Conservation (phyloP, 768 basidiomycete genomes). For the Boletus speciosus region DNA sequence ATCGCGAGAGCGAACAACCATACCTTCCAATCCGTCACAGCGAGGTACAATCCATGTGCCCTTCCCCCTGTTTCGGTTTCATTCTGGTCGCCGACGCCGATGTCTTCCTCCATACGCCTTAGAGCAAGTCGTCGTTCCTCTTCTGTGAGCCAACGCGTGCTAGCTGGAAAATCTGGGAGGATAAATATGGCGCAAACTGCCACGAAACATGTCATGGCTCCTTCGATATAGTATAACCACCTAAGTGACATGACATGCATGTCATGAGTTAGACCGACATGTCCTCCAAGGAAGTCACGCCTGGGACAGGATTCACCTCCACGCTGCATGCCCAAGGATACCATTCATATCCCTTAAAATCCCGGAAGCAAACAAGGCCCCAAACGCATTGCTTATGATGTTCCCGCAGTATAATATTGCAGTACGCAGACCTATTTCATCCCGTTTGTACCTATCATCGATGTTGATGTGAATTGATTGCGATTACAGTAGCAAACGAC, state of each 20-base stretch:
- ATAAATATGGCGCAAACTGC: constrained; percentile 45
- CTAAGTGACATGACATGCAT: constrained; percentile 21
- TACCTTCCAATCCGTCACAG: constrained; percentile 76
- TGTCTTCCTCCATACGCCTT: constrained; percentile 62
- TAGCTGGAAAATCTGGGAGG: constrained; percentile 48
- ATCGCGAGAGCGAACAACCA: constrained; percentile 68
- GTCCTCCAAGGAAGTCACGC: neutral
- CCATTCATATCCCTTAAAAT: constrained; percentile 48
- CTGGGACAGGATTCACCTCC: constrained; percentile 38
- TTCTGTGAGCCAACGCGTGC: constrained; percentile 35
- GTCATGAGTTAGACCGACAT: constrained; percentile 7
- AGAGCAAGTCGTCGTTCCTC: constrained; percentile 46
- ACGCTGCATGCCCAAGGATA: constrained; percentile 46
- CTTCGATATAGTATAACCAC: constrained; percentile 51
- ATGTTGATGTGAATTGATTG: constrained; percentile 23
- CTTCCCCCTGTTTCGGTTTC: constrained; percentile 40
- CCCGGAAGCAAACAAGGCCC: constrained; percentile 46
- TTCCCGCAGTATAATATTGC: constrained; percentile 50
- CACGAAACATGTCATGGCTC: constrained; percentile 42
- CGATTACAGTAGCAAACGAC: constrained; percentile 28
- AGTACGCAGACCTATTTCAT: constrained; percentile 43
- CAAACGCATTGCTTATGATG: constrained; percentile 54
- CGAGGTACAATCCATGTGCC: constrained; percentile 50
- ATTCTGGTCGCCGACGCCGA: constrained; percentile 52
- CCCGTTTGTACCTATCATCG: constrained; percentile 39